A percentile compares a stretch with the other conserved stretches of the same genome.
These are phyloP conservation scores for Gyromitra esculenta DNA, from an alignment of 2,329 filamentous ascomycete species.

Conservation along the genomic window DNA sequence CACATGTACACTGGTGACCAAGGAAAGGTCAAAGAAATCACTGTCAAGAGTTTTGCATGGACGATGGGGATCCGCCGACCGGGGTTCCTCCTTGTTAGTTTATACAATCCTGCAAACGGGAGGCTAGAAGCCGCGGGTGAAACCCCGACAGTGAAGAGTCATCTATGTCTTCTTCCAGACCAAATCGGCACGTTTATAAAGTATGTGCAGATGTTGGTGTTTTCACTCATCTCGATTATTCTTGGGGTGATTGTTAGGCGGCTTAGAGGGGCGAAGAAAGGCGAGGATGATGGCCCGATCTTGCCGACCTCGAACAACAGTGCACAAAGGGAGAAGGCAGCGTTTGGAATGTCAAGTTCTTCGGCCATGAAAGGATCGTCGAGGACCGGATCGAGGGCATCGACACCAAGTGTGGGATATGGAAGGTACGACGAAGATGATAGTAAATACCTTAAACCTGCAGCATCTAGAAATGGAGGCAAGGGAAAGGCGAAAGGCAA, in stretches of 20 bases:
- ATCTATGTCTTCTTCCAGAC: constrained; percentile 89
- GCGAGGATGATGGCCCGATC: background rate
- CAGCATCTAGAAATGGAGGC: background rate
- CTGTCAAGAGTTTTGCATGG: constrained; percentile 94
- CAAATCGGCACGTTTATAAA: constrained; percentile 84
- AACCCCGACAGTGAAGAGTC: constrained; percentile 77
- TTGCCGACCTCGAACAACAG: background rate
- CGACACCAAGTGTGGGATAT: constrained; percentile 16
- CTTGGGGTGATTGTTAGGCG: constrained; percentile 11
- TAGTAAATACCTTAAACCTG: constrained; percentile 38
- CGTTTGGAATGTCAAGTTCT: constrained; percentile 31
- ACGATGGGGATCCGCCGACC: constrained; percentile 92
- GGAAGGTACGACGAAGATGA: constrained; percentile 19
- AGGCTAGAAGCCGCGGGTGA: constrained; percentile 43
- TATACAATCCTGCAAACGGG: constrained; percentile 78
- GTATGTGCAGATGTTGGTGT: constrained; percentile 64
- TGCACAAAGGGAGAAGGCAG: background rate
- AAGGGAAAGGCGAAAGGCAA: constrained; percentile 1
- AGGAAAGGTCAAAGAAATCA: constrained; percentile 78
- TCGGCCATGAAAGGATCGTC: constrained; percentile 24
- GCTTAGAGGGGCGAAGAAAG: background rate
- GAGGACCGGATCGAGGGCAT: constrained; percentile 6
- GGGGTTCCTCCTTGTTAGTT: constrained; percentile 84
- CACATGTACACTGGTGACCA: constrained; percentile 75
- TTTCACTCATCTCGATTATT: constrained; percentile 13